Evolutionary conservation across 176 grass and related monocot species (phyloP).

Genomic region (Oryza glumipatula): DNA sequence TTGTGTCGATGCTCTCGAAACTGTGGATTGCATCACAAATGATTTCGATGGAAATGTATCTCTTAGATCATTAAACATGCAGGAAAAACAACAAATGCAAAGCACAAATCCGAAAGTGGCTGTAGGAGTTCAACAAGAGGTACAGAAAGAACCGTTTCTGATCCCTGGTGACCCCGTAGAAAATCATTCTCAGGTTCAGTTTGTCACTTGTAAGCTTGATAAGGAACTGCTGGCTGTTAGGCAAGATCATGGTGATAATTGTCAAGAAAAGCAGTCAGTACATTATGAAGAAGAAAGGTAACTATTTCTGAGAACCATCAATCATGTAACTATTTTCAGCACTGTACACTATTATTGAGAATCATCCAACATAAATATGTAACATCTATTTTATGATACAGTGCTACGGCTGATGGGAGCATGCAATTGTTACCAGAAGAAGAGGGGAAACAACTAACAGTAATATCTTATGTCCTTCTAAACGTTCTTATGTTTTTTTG

Average conservation of each 20-base stretch:
- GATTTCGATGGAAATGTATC: slow-evolving; percentile 41
- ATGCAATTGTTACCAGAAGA: slow-evolving; percentile 3
- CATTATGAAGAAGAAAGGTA: slow-evolving; percentile 45
- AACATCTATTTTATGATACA: slow-evolving; percentile 39
- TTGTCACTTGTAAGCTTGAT: slow-evolving; percentile 23
- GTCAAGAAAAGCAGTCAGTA: slow-evolving; percentile 25
- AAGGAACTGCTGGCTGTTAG: slow-evolving; percentile 19
- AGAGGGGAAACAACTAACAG: slow-evolving; percentile 41
- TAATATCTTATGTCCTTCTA: slow-evolving; percentile 38
- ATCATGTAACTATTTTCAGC: neutral
- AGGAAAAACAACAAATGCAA: slow-evolving; percentile 9
- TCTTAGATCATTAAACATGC: slow-evolving; percentile 20
- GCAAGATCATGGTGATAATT: slow-evolving; percentile 11
- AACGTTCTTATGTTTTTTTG: neutral
- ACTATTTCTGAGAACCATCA: neutral
- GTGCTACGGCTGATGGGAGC: slow-evolving; percentile 40
- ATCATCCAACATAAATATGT: neutral
- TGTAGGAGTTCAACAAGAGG: neutral
- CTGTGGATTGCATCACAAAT: slow-evolving; percentile 36
- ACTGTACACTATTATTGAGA: neutral
- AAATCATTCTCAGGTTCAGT: slow-evolving; percentile 20
- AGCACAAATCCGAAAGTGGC: slow-evolving; percentile 8
- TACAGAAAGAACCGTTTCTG: slow-evolving; percentile 7
- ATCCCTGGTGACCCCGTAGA: neutral
- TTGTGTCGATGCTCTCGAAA: slow-evolving; percentile 38